Evolutionary conservation across 2,329 filamentous ascomycete species (phyloP).

Genomic region (Paecilomyces niveus): DNA sequence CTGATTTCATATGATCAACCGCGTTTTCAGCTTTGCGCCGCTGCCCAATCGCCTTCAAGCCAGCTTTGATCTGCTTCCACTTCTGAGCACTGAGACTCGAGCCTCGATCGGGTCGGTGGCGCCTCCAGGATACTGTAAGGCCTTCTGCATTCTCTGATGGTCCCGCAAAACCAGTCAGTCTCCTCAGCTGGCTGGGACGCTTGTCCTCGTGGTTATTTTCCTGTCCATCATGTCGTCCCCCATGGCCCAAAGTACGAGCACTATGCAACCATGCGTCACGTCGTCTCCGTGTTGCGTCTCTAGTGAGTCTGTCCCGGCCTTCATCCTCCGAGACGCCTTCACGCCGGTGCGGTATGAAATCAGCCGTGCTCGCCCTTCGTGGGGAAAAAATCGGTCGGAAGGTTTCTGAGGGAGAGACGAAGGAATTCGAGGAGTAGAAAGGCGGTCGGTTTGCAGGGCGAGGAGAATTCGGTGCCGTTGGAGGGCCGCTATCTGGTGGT

Average conservation of each 20-base stretch:
- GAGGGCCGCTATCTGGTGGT: constrained; percentile 43
- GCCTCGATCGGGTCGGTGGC: constrained; percentile 54
- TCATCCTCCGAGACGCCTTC: constrained; percentile 70
- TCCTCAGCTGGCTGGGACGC: constrained; percentile 57
- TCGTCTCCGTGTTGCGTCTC: constrained; percentile 51
- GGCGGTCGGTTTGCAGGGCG: constrained; percentile 23
- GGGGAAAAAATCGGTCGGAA: constrained; percentile 47
- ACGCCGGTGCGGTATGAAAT: constrained; percentile 48
- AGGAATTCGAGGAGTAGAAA: constrained; percentile 40
- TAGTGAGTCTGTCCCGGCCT: constrained; percentile 55
- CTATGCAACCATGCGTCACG: constrained; percentile 52
- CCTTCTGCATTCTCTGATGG: constrained; percentile 59
- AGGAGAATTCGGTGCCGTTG: constrained; percentile 63
- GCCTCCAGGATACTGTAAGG: constrained; percentile 49
- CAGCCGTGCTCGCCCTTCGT: constrained; percentile 60
- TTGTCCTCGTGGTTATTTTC: constrained; percentile 46
- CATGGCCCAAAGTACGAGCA: constrained; percentile 40
- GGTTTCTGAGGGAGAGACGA: constrained; percentile 35
- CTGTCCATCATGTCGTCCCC: constrained; percentile 43
- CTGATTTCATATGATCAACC: constrained; percentile 90
- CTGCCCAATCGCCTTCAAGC: constrained; percentile 67
- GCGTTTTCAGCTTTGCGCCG: constrained; percentile 75
- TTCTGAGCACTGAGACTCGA: constrained; percentile 68
- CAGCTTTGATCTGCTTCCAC: constrained; percentile 91
- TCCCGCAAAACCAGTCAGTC: constrained; percentile 57